Conservation (phyloP, 2,329 filamentous ascomycete genomes). For the Zymoseptoria pseudotritici region DNA sequence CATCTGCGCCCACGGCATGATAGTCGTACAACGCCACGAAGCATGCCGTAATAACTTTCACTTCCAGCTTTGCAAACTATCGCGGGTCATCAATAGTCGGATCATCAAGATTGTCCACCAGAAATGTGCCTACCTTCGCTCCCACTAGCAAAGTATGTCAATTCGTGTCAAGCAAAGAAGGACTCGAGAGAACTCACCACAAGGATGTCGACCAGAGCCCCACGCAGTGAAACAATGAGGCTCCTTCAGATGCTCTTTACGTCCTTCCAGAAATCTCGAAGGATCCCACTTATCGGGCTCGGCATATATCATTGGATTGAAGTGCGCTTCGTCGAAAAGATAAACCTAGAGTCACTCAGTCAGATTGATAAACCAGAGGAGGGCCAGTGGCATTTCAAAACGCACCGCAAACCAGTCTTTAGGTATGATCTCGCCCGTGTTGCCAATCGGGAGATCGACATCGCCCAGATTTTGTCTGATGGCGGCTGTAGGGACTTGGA, state of each 20-base stretch:
- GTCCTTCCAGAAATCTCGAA: conserved; percentile 39
- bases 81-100: too few relatives aligned
- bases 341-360: not conserved
- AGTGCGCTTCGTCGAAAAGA: conserved; percentile 41
- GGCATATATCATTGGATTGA: conserved; percentile 43
- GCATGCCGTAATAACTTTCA: conserved; percentile 43
- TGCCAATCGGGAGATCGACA: conserved; percentile 39
- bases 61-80: conserved; percentile 48
- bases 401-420: not conserved
- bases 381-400: too few relatives aligned
- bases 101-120: too few relatives aligned
- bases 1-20: not conserved
- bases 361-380: too few relatives aligned
- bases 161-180: not conserved
- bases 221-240: conserved; percentile 32
- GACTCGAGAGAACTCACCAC: conserved; percentile 26
- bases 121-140: not conserved
- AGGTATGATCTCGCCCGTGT: conserved; percentile 43
- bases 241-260: conserved; percentile 43
- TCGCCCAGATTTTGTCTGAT: conserved; percentile 48
- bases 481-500: conserved; percentile 41
- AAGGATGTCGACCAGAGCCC: conserved; percentile 38
- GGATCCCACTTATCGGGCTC: conserved; percentile 47
- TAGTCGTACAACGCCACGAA: conserved; percentile 45
- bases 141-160: not conserved